phyloP scores from a whole-genome alignment of 2,329 filamentous ascomycete genomes.

The Claviceps arundinis region DNA sequence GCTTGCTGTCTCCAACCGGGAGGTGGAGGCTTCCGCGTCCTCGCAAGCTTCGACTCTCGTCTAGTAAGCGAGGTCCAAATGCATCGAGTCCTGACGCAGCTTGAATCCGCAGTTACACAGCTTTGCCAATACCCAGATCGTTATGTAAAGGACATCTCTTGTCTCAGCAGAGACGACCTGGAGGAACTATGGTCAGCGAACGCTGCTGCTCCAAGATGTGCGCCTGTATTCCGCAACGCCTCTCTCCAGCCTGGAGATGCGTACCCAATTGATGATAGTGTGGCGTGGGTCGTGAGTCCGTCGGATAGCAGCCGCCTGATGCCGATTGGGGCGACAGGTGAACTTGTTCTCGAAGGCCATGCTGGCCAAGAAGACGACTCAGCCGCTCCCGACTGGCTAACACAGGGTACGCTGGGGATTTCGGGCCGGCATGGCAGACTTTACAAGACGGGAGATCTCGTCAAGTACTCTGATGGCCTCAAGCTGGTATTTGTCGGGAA shows the following conservation, averaged over 20 bases:
- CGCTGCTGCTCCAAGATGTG: conserved; percentile 10
- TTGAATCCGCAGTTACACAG: conserved; percentile 34
- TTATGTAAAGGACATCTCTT: conserved; percentile 21
- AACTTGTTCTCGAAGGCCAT: conserved; percentile 26
- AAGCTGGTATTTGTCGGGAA: conserved; percentile 12
- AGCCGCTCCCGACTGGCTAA: conserved; percentile 13
- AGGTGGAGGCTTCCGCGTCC: background rate
- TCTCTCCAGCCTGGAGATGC: conserved; percentile 10
- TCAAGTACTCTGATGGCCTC: conserved; percentile 14
- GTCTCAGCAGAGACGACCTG: conserved; percentile 23
- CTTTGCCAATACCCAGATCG: conserved; percentile 26
- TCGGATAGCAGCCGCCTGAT: conserved; percentile 13
- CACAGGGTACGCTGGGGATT: conserved; percentile 5
- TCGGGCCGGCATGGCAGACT: conserved; percentile 13
- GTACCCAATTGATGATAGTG: conserved; percentile 10
- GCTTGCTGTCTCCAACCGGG: background rate
- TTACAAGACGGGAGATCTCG: conserved; percentile 13
- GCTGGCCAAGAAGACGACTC: conserved; percentile 1
- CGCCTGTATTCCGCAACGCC: conserved; percentile 8
- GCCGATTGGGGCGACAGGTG: conserved; percentile 19
- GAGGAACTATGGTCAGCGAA: conserved; percentile 20
- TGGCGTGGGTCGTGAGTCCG: conserved; percentile 18
- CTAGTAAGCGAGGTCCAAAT: background rate
- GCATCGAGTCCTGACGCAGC: conserved; percentile 17
- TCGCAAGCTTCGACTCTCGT: background rate